Evolutionary conservation across 1,284 basidiomycete genomes (phyloP).

Genomic region (Ceratorhiza oryzae-sativae): DNA sequence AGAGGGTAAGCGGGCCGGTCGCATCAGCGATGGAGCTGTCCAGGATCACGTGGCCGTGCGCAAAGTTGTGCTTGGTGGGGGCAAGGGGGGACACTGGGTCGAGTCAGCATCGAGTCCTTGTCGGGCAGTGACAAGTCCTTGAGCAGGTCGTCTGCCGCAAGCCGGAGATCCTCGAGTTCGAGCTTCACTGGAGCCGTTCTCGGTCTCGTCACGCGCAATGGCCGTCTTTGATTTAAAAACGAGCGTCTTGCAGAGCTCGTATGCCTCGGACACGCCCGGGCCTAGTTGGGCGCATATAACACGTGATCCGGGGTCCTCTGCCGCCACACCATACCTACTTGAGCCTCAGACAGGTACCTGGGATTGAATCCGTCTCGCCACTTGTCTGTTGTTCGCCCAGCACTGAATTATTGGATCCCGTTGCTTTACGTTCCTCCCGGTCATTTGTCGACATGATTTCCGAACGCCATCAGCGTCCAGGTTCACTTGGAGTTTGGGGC

Average conservation of each 20-base stretch:
- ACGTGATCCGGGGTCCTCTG: too few species aligned
- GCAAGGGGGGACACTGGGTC: constrained; percentile 77
- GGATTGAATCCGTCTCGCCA: too few species aligned
- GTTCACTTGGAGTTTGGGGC: background rate
- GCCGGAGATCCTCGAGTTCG: constrained; percentile 85
- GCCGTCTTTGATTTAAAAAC: constrained; percentile 93
- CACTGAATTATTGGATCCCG: too few species aligned
- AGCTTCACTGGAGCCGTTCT: constrained; percentile 79
- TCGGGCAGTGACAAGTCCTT: constrained; percentile 83
- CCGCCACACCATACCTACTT: too few species aligned
- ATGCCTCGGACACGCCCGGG: constrained; percentile 57
- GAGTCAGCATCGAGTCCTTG: constrained; percentile 71
- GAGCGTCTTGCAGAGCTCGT: constrained; percentile 80
- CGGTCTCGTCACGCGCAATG: constrained; percentile 82
- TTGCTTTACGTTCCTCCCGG: too few species aligned
- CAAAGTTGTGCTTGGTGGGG: constrained; percentile 71
- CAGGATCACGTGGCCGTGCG: constrained; percentile 79
- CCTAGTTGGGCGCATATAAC: constrained; percentile 60
- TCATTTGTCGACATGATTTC: background rate
- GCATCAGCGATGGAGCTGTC: constrained; percentile 77
- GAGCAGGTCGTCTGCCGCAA: constrained; percentile 89
- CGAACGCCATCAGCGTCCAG: background rate
- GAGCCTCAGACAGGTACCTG: too few species aligned
- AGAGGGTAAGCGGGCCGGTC: constrained; percentile 72
- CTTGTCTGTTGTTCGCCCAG: too few species aligned